Evolutionary conservation across 2,329 filamentous ascomycete species (phyloP), one percentile per base, ranked within the genome.

Genomic region (Amauroascus niger): DNA sequence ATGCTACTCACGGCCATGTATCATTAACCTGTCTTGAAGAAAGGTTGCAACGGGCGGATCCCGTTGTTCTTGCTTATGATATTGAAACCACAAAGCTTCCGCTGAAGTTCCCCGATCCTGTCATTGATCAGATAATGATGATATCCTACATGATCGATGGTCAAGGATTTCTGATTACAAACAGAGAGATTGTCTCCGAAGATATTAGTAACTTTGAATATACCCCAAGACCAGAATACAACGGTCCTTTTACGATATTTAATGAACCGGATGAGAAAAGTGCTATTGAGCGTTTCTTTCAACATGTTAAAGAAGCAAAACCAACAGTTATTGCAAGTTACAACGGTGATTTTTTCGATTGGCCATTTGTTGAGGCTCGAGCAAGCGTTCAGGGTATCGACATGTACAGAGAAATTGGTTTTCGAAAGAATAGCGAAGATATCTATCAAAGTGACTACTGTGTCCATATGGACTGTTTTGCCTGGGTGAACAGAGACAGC

Each of bases 321-420:
- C 93, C 93, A 0, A 97, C 90, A 0, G 91, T 98, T 54, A 98
- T 98, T 68, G 91, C 94, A 33, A 98, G 93, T n/a, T 98, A 98
- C 78, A 98, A 98, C 88, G 93, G 93, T 74, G 93, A 98, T 75
- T 98, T 98, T 69, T 98, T 98, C 83, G 93, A 98, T 84, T 98
- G 93, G 93, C 91, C 93, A 0, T 98, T 94, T 66, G 89, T 98
- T 22, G 93, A 98, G 74, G 83, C 93, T 43, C 79, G 93, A 72
- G 88, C 94, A 26, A 94, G 89, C 65, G 80, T 96, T 60, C 85
- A 94, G 62, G 93, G 94, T 28, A 96, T 98, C 67, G 93, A 98
- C 70, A 97, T 98, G 93, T 98, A 98, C 71, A 87, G 86, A 58
- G 94, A 98, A 68, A 98, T 96, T 63, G 93, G 93, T 4, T 98